phyloP scores from a whole-genome alignment of 139 green algal genomes.

The Marvania coccoides region DNA sequence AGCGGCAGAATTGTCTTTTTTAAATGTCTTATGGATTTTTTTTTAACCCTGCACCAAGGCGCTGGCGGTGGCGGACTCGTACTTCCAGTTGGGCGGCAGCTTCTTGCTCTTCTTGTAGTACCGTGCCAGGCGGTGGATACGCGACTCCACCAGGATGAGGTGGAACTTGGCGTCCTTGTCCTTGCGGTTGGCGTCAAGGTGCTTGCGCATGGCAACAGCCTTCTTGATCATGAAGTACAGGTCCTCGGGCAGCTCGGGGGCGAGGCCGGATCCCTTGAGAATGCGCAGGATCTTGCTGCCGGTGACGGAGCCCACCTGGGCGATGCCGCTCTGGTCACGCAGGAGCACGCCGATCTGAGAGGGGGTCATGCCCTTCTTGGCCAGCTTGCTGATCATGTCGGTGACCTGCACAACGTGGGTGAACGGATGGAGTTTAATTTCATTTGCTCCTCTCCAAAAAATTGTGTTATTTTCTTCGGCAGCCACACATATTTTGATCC shows the following conservation, averaged over 20 bases:
- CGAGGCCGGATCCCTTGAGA: conserved; percentile 86
- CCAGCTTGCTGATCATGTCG: conserved; percentile 92
- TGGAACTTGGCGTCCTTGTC: conserved; percentile 91
- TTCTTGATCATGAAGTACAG: conserved; percentile 99
- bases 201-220: conserved; percentile 94
- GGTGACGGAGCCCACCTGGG: conserved; percentile 83
- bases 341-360: conserved; percentile 96
- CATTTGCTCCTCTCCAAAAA: not conserved
- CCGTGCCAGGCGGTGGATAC: conserved; percentile 96
- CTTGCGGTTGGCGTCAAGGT: conserved; percentile 90
- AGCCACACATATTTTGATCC: not conserved
- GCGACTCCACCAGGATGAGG: conserved; percentile 87
- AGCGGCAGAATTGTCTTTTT: not conserved
- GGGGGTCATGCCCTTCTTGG: conserved; percentile 96
- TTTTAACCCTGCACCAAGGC: conserved; percentile 62
- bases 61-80: conserved; percentile 91
- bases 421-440: not conserved
- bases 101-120: conserved; percentile 96
- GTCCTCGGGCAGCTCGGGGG: conserved; percentile 96
- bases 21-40: not conserved
- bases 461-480: not conserved
- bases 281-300: conserved; percentile 96
- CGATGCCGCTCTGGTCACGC: conserved; percentile 90
- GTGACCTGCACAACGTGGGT: conserved; percentile 50
- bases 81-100: conserved; percentile 84